These are phyloP conservation scores for Nigrograna mackinnonii DNA, from an alignment of 2,329 filamentous ascomycete species.

Conservation along the genomic window DNA sequence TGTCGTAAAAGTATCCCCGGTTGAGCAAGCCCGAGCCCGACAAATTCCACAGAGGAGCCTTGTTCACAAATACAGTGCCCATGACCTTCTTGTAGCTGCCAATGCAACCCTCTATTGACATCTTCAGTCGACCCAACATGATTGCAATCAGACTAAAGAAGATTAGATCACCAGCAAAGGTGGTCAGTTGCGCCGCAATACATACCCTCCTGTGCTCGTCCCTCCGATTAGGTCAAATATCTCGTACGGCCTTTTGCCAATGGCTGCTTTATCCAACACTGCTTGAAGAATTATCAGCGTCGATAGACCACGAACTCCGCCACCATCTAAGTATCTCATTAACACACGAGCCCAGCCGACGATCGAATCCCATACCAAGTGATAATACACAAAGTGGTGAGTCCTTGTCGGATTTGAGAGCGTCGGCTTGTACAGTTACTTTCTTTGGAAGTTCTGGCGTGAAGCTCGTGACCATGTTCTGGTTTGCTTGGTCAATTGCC, in stretches of 20 bases:
- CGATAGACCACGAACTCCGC: conserved; percentile 20
- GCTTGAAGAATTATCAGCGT: conserved; percentile 16
- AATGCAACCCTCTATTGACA: conserved; percentile 13
- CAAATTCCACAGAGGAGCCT: too few relatives aligned
- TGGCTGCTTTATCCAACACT: conserved; percentile 11
- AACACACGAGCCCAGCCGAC: too few relatives aligned
- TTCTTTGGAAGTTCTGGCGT: too few relatives aligned
- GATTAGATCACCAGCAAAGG: conserved; percentile 5
- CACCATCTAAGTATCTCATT: too few relatives aligned
- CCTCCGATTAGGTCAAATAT: conserved; percentile 23
- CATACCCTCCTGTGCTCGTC: conserved; percentile 19
- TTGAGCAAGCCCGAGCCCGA: too few relatives aligned
- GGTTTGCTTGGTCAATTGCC: too few relatives aligned
- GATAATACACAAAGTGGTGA: too few relatives aligned
- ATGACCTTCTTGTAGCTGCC: conserved; percentile 10
- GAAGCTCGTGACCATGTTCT: too few relatives aligned
- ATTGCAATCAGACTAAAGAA: conserved; percentile 14
- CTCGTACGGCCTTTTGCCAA: conserved; percentile 15
- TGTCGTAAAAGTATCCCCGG: too few relatives aligned
- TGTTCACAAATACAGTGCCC: conserved; percentile 4
- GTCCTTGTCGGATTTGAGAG: too few relatives aligned
- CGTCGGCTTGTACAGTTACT: too few relatives aligned
- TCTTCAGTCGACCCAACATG: conserved; percentile 13
- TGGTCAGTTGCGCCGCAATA: conserved; percentile 7
- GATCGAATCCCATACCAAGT: too few relatives aligned